phyloP scores from a whole-genome alignment of 768 basidiomycete species.

The Cyclocybe aegerita region DNA sequence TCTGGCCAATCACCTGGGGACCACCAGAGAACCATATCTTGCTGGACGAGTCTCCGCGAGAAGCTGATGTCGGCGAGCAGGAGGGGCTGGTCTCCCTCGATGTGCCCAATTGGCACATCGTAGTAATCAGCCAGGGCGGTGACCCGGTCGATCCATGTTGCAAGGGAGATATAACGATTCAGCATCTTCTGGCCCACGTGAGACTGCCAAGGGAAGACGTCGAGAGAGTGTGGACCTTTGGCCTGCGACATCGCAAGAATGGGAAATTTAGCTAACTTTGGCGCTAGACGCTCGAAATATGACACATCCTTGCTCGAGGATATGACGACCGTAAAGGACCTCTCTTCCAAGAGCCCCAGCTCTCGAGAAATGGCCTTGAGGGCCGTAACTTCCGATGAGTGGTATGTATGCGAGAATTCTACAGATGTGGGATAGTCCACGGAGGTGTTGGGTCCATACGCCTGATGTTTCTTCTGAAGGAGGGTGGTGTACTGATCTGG shows the following conservation, averaged over 20 bases:
- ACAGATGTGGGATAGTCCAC: slow-evolving; percentile 64
- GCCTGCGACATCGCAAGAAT: slow-evolving; percentile 84
- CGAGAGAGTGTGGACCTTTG: slow-evolving; percentile 70
- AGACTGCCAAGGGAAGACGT: slow-evolving; percentile 87
- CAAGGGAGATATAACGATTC: slow-evolving; percentile 74
- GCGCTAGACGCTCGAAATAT: slow-evolving; percentile 75
- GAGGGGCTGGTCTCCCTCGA: slow-evolving; percentile 89
- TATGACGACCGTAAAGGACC: slow-evolving; percentile 74
- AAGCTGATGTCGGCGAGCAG: slow-evolving; percentile 88
- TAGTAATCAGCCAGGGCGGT: slow-evolving; percentile 85
- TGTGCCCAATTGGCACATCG: slow-evolving; percentile 89
- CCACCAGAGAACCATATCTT: slow-evolving; percentile 98
- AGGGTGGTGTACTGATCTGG: slow-evolving; percentile 70
- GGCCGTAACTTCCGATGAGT: slow-evolving; percentile 75
- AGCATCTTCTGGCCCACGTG: slow-evolving; percentile 84
- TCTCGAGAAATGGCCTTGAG: slow-evolving; percentile 88
- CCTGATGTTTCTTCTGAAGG: slow-evolving; percentile 46
- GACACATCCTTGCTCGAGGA: slow-evolving; percentile 83
- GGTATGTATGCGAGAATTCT: slow-evolving; percentile 71
- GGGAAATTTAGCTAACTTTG: slow-evolving; percentile 81
- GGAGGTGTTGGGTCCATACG: slow-evolving; percentile 41
- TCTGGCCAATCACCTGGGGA: slow-evolving; percentile 87
- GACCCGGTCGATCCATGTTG: slow-evolving; percentile 77
- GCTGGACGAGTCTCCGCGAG: slow-evolving; percentile 79
- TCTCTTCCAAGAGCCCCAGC: slow-evolving; percentile 70